phyloP scores from a whole-genome alignment of 345 rosid genomes.

The Physaria fendleri region DNA sequence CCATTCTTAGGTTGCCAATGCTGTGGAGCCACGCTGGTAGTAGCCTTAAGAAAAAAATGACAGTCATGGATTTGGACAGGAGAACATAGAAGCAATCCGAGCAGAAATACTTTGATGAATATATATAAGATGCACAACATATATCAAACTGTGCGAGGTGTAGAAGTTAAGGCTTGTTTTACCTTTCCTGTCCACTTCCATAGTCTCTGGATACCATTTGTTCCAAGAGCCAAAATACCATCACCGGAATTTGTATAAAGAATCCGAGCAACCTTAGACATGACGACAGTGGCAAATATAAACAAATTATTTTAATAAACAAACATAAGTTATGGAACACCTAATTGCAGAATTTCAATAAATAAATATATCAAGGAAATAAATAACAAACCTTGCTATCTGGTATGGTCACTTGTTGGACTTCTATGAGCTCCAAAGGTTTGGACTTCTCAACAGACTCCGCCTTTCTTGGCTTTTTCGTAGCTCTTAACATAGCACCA shows the following conservation, averaged over 20 bases:
- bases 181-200: conserved; percentile 62
- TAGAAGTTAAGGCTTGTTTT: background rate
- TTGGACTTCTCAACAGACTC: conserved; percentile 62
- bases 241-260: conserved; percentile 49
- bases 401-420: conserved; percentile 63
- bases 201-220: conserved; percentile 48
- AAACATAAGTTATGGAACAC: background rate
- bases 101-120: background rate
- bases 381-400: conserved; percentile 57
- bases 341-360: background rate
- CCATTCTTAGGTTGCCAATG: conserved; percentile 84
- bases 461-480: conserved; percentile 63
- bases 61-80: background rate
- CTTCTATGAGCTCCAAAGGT: conserved; percentile 74
- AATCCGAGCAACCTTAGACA: conserved; percentile 44
- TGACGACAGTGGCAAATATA: background rate
- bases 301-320: background rate
- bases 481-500: conserved; percentile 64
- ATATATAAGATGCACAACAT: no score
- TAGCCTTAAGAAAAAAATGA: conserved; percentile 42
- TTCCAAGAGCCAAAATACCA: conserved; percentile 41
- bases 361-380: background rate
- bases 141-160: background rate
- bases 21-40: conserved; percentile 48
- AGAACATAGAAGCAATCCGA: no score